phyloP scores from a whole-genome alignment of 2,329 filamentous ascomycete species.

The Microcyclospora pomicola region DNA sequence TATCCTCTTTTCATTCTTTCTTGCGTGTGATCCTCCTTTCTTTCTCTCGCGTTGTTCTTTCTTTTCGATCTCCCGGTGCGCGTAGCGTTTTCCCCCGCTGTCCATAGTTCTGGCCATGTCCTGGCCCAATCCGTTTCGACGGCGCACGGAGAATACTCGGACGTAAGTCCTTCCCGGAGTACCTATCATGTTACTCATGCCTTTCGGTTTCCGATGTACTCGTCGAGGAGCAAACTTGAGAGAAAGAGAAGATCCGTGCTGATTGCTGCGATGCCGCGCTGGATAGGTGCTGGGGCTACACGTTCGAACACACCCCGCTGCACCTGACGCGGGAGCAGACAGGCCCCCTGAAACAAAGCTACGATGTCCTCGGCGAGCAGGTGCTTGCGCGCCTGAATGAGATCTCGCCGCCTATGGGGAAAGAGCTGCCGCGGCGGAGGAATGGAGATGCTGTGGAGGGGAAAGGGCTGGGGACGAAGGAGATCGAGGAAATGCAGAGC shows the following conservation, averaged over 20 bases:
- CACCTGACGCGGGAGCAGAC: conserved; percentile 50
- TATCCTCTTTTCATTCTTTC: no score
- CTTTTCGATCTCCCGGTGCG: no score
- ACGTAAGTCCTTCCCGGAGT: not conserved
- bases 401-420: conserved; percentile 38
- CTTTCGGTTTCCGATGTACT: no score
- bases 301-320: conserved; percentile 53
- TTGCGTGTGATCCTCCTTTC: no score
- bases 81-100: no score
- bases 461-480: conserved; percentile 2
- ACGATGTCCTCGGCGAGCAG: conserved; percentile 55
- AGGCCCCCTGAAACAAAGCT: conserved; percentile 47
- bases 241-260: not conserved
- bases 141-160: conserved; percentile 1
- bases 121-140: not conserved
- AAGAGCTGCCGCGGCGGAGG: conserved; percentile 25
- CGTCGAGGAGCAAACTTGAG: no score
- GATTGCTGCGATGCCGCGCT: conserved; percentile 1
- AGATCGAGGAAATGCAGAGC: conserved; percentile 17
- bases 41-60: no score
- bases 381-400: conserved; percentile 50
- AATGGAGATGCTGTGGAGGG: not conserved
- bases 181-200: no score
- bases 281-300: conserved; percentile 46
- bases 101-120: not conserved